Evolutionary conservation across 2,329 filamentous ascomycete genomes (phyloP), one percentile per base, ranked within the genome.

Genomic region (Pseudogymnoascus sp.): DNA sequence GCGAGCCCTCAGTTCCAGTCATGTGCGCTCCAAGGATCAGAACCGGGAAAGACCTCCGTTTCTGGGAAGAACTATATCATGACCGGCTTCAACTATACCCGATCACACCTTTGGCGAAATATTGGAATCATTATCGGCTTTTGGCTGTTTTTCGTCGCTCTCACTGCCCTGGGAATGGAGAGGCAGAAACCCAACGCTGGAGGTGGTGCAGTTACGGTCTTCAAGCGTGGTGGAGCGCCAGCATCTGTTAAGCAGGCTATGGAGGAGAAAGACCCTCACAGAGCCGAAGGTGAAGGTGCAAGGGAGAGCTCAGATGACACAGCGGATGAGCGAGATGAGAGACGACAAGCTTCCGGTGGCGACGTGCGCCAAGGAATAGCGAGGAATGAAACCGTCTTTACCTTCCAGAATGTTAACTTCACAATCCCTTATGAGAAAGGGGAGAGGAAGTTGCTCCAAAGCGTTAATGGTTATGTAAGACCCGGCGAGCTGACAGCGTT

Each of bases 371-470:
- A 78, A 2, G 80, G 62, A 12, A 58, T 88, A 12, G 82, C 83
- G 1, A 84, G 82, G 68, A 87, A 87, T 64, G 84, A 88, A 59
- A 79, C 79, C 0, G 75, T 84, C 2, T 81, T 86, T 60, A 84
- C 82, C 0, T 81, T 81, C 62, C 75, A 76, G 65, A 72, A 81
- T 12, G 79, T 91, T 27, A 79, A 87, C 58, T 93, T 91, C 71
- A 89, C 84, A 0, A 88, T 93, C 0, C 87, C 87, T 0, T 88
- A 87, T 64, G 78, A 84, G 42, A 82, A 82, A 5, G 84, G 84
- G 51, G 80, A 80, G 62, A 76, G 84, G 60, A 80, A 83, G 71
- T 72, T 88, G 4, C 73, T 89, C 9, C 79, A 85, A 64, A 78
- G 86, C 63, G 81, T 89, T 4, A 80, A 84, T 66, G 87, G 80